phyloP scores from a whole-genome alignment of 495 filamentous ascomycete species.

The Podospora pseudocomata region DNA sequence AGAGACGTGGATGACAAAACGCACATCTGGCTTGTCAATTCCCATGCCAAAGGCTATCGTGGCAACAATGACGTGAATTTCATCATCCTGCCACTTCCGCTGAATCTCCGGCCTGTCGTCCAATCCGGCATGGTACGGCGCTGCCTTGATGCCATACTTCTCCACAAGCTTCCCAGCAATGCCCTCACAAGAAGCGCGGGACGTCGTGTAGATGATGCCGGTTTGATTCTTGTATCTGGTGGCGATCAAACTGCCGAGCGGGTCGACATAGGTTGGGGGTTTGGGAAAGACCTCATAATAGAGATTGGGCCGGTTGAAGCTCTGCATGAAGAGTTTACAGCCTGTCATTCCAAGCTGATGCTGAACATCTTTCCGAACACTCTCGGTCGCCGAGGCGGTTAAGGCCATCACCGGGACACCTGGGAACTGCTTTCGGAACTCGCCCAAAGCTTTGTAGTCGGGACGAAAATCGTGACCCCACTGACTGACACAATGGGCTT shows the following conservation, averaged over 20 bases:
- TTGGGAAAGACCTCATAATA: constrained; percentile 73
- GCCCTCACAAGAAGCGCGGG: constrained; percentile 75
- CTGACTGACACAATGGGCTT: constrained; percentile 97
- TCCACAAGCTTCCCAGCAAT: constrained; percentile 64
- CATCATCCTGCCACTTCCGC: constrained; percentile 73
- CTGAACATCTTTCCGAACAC: constrained; percentile 86
- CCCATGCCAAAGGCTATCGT: constrained; percentile 99
- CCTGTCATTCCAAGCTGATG: constrained; percentile 76
- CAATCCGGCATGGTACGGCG: constrained; percentile 84
- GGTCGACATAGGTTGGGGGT: constrained; percentile 51
- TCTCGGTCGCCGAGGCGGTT: constrained; percentile 90
- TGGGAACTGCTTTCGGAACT: constrained; percentile 62
- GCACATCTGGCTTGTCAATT: constrained; percentile 93
- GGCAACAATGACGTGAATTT: constrained; percentile 87
- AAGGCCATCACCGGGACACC: constrained; percentile 88
- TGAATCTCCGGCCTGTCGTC: constrained; percentile 66
- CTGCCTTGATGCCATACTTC: constrained; percentile 63
- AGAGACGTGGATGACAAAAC: constrained; percentile 89
- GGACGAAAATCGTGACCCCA: constrained; percentile 99
- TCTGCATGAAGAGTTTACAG: constrained; percentile 77
- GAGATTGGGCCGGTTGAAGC: constrained; percentile 91
- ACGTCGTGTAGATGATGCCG: constrained; percentile 94
- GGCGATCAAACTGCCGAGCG: constrained; percentile 70
- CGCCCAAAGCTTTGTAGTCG: constrained; percentile 85
- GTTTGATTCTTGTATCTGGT: constrained; percentile 61